Evolutionary conservation across 176 grass and related monocot genomes (phyloP), one percentile per base, ranked within the genome.

Genomic region (Chrysopogon serrulatus): DNA sequence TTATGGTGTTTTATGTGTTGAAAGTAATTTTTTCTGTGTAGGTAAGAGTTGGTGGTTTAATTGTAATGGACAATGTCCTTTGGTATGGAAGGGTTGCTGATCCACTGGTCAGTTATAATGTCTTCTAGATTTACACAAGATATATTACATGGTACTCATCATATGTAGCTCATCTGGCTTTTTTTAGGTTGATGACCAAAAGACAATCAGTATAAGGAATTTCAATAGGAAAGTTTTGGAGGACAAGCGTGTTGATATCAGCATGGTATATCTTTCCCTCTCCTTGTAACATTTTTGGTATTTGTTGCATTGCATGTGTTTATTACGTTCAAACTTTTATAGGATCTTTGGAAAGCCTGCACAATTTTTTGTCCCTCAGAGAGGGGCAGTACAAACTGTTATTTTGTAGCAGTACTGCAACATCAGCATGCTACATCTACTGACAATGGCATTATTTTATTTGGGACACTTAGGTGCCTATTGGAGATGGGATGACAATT

Each of bases 401-500:
- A 28, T 48, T 48, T 19, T 69, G 30, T 79, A 4, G 10, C 5
- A 18, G 30, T 45, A 45, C 57, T 79, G 31, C 37, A 68, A 19
- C 56, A 26, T 21, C 71, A 63, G 8, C 65, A 59, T 33, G 26
- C n/a, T 73, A 17, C 31, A 68, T 61, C 61, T 61, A 54, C 56
- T 45, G 37, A 83, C 10, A 78, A 67, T 44, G 27, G 9, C 42
- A 62, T 68, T 88, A 82, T 65, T n/a, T 77, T 84, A 41, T 53
- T 73, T 54, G 79, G 19, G 45, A 60, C 31, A 32, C 32, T 81
- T 63, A 98, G 96, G 96, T 98, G 28, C 89, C 96, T 37, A 88
- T 98, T 45, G 96, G 93, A 23, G 96, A 98, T 11, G 96, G 96
- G 81, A 98, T 98, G 93, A 98, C 96, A 27, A 93, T 98, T 80